Base-by-base conservation (phyloP, 495 filamentous ascomycete species). In the Rhypophila decipiens region DNA sequence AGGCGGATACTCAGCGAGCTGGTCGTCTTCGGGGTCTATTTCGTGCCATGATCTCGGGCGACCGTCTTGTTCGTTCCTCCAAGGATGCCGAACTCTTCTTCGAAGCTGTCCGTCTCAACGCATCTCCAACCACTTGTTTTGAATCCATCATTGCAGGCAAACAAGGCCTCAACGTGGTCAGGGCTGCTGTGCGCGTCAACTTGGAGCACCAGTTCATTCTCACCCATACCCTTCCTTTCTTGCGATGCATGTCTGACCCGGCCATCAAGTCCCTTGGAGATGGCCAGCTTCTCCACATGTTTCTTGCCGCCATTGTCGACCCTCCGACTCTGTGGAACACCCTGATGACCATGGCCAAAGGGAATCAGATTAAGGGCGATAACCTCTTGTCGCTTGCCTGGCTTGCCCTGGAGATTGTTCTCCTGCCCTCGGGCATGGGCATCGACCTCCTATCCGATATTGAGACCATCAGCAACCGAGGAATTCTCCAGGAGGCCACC, bases 261-360 rank as follows among this genome's bases (percentile, higher is more conserved):
- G 50, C 34, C 13, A 45, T 90, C 17, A 80, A 77, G 49, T 51
- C 58, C 3, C 65, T 86, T 4, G 72, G 63, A 31, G 68, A 72
- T 40, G 85, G 84, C 0, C 59, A 72, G 7, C 70, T 83, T 35
- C 66, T 87, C 0, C 61, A 65, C 4, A 63, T 79, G 31, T 35
- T 87, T 23, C 53, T 87, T 4, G 47, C 66, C 8, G 51, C 59
- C 13, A 69, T 86, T 5, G 64, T 76, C 0, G 68, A 83, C 17
- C 84, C 85, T 0, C 79, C 78, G 0, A 71, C 74, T 0, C 70
- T 87, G 23, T 87, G 83, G 83, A 66, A 77, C 38, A 65, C 71
- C 1, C 62, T 85, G 5, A 33, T 78, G n/a, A 46, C 68, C 1
- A 54, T 75, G 0, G 74, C 75, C 44, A 52, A 52, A 3, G 50